Evolutionary conservation across 768 basidiomycete species (phyloP).

Genomic region (Pleurotus salmoneostramineus): DNA sequence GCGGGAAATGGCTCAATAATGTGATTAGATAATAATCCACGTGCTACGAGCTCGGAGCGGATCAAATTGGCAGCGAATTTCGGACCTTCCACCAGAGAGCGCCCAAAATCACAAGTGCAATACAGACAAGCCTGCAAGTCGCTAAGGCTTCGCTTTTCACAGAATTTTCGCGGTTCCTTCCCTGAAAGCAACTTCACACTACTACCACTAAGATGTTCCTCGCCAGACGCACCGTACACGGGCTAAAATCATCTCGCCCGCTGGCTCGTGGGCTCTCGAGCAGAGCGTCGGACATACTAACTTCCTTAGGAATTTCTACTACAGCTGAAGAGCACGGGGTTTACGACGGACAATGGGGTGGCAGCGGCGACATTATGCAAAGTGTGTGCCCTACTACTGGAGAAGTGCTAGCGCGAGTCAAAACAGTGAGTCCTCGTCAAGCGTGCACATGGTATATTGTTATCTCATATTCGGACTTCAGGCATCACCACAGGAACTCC

Average conservation of each 20-base stretch:
- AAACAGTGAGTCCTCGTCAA: conserved; percentile 41
- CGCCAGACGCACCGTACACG: conserved; percentile 19
- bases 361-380: conserved; percentile 64
- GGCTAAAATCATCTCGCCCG: conserved; percentile 8
- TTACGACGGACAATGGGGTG: conserved; percentile 81
- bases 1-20: too few species aligned
- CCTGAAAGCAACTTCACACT: neutral
- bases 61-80: neutral
- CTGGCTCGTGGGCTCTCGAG: conserved; percentile 54
- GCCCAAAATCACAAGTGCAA: neutral
- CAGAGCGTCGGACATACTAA: conserved; percentile 66
- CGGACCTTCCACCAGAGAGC: neutral
- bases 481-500: conserved; percentile 73
- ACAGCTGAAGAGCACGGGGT: conserved; percentile 65
- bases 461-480: conserved; percentile 20
- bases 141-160: neutral
- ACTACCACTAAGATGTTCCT: conserved; percentile 19
- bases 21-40: neutral
- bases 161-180: neutral
- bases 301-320: conserved; percentile 57
- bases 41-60: conserved; percentile 1
- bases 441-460: conserved; percentile 6
- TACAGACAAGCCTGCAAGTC: too few species aligned
- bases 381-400: conserved; percentile 87
- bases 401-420: conserved; percentile 74